Base-by-base conservation (phyloP, 2,329 filamentous ascomycete species). In the Chrysoporthe puriensis region DNA sequence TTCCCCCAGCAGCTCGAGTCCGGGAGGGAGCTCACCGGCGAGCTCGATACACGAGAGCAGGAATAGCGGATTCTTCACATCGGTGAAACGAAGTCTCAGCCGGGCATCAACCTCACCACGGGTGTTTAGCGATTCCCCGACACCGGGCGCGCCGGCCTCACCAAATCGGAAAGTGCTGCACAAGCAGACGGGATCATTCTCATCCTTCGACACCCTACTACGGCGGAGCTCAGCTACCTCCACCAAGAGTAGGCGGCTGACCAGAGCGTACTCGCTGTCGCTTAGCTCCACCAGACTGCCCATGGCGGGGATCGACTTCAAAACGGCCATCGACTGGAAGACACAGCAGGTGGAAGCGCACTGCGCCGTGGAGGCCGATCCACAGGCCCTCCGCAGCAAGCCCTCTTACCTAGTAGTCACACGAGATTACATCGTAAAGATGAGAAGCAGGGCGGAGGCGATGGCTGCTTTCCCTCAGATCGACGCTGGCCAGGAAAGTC, bases 381-480 rank as follows among this genome's bases (percentile, higher is more conserved):
- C 82, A 4, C 82, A 83, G 26, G 75, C 85, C 2, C 76, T 76
- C 18, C 74, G 74, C 64, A 74, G 85, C 69, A 86, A 85, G 68
- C 76, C 81, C 1, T 83, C 82, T 46, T 86, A 85, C 69, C 73
- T 88, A 13, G 85, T 87, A 40, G 75, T 86, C 34, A 85, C 86
- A 2, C 77, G 84, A 43, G 79, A 82, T 54, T 82, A 82, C 63
- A 73, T 88, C 56, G 74, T 86, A 72, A 85, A 85, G 70, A 84
- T 86, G 71, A 81, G 80, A 72, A 82, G 77, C 72, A 77, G 78
- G 43, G 77, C 82, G 64, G 81, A 84, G 40, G 85, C 85, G 8
- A 76, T 79, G 56, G 75, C 79, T 52, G 79, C 82, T 5, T 85
- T 86, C 63, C 82, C 83, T 2, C 80, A 82, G 61, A 74, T 86